Evolutionary conservation across 768 basidiomycete genomes (phyloP).

Genomic region (Calocybe indica): DNA sequence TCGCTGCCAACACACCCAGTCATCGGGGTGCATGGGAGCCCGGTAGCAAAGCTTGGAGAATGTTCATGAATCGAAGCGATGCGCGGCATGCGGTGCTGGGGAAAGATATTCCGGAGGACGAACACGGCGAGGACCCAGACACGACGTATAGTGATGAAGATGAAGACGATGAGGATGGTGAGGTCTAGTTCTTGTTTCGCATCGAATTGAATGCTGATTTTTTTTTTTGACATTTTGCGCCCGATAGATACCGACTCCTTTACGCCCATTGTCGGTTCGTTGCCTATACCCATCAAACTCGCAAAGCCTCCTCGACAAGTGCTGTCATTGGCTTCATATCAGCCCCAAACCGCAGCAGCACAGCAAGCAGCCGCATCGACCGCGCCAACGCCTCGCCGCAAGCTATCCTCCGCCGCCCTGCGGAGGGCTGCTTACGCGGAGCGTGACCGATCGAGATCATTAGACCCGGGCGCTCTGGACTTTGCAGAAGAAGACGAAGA

Average conservation of each 20-base stretch:
- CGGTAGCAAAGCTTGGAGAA: constrained; percentile 57
- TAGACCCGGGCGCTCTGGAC: constrained; percentile 69
- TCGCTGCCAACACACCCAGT: constrained; percentile 66
- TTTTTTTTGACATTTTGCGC: constrained; percentile 3
- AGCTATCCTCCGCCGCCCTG: constrained; percentile 39
- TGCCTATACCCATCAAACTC: constrained; percentile 57
- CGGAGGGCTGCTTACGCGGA: constrained; percentile 63
- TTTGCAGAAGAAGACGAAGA: constrained; percentile 48
- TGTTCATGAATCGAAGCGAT: constrained; percentile 40
- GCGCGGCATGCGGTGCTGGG: constrained; percentile 13
- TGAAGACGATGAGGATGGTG: constrained; percentile 1
- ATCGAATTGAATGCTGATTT: background rate
- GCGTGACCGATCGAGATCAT: constrained; percentile 55
- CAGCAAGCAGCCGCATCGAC: constrained; percentile 1
- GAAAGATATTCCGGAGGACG: constrained; percentile 23
- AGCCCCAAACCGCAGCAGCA: constrained; percentile 30
- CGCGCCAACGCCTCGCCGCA: constrained; percentile 21
- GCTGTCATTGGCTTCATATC: constrained; percentile 53
- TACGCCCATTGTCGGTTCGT: constrained; percentile 32
- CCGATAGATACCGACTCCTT: background rate
- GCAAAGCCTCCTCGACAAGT: constrained; percentile 23
- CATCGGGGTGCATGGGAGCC: constrained; percentile 68
- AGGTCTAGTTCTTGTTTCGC: background rate
- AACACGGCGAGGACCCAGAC: constrained; percentile 15
- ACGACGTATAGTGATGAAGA: background rate